These are phyloP conservation scores for Coemansia asiatica DNA, from an alignment of 192 early-diverging fungal species.

Conservation along the genomic window DNA sequence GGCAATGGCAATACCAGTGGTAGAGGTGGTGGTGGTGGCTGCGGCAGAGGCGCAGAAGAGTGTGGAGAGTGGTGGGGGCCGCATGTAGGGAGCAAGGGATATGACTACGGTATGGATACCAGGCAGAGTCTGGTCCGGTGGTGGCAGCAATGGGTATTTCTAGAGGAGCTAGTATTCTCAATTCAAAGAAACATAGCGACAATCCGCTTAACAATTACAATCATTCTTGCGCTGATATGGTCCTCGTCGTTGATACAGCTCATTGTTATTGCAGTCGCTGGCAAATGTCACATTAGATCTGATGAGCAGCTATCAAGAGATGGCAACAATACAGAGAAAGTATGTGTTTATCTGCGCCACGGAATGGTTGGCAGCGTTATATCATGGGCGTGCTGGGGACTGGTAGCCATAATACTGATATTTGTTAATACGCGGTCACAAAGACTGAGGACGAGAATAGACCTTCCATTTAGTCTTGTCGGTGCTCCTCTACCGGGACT, in stretches of 20 bases:
- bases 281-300: conserved; percentile 21
- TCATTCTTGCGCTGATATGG: conserved; percentile 28
- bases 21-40: background rate
- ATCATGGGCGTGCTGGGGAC: conserved; percentile 33
- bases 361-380: conserved; percentile 21
- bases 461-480: background rate
- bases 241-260: conserved; percentile 33
- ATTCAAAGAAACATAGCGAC: conserved; percentile 37
- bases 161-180: conserved; percentile 34
- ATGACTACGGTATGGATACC: conserved; percentile 7
- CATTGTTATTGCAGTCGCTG: conserved; percentile 24
- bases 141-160: conserved; percentile 38
- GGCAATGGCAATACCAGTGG: too few relatives aligned
- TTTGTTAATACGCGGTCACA: conserved; percentile 31
- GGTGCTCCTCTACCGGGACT: background rate
- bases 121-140: conserved; percentile 12
- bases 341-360: conserved; percentile 36
- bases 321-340: conserved; percentile 9
- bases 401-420: conserved; percentile 28
- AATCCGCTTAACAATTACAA: conserved; percentile 23
- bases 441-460: background rate
- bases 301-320: background rate
- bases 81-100: conserved; percentile 6
- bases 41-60: background rate
- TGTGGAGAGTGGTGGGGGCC: background rate